Evolutionary conservation across 345 rosid genomes (phyloP).

Genomic region (Angophora floribunda): DNA sequence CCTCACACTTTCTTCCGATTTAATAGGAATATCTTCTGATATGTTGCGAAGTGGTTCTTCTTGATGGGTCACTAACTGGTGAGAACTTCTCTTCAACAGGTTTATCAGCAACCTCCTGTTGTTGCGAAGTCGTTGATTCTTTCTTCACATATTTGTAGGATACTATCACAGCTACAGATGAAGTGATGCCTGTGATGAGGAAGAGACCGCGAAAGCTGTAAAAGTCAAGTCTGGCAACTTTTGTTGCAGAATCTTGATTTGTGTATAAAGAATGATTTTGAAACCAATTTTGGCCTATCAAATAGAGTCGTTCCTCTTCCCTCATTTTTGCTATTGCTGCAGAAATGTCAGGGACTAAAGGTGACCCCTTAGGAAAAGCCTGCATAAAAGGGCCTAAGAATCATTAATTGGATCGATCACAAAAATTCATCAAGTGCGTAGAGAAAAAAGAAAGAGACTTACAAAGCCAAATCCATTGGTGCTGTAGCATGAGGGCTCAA

Average conservation of each 20-base stretch:
- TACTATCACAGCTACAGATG: constrained; percentile 6
- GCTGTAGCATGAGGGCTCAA: no score
- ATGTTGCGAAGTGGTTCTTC: neutral
- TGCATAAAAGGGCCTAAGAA: no score
- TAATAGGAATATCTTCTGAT: neutral
- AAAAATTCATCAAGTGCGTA: no score
- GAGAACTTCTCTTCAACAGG: neutral
- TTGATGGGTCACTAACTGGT: neutral
- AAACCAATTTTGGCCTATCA: constrained; percentile 5
- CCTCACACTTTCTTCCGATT: no score
- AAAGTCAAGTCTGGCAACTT: neutral
- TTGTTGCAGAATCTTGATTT: neutral
- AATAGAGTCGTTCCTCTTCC: constrained; percentile 4
- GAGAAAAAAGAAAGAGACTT: no score
- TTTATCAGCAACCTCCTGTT: neutral
- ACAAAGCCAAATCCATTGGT: no score
- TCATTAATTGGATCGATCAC: no score
- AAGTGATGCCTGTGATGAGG: constrained; percentile 8
- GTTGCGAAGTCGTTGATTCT: neutral
- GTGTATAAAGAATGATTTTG: neutral
- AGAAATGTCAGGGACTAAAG: constrained; percentile 11
- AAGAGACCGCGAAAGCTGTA: constrained; percentile 15
- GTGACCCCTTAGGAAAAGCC: constrained; percentile 5
- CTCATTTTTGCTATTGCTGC: constrained; percentile 17
- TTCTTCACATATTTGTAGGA: neutral